Evolutionary conservation across 257 asterid genomes (phyloP).

Genomic region (Ballota nigra): DNA sequence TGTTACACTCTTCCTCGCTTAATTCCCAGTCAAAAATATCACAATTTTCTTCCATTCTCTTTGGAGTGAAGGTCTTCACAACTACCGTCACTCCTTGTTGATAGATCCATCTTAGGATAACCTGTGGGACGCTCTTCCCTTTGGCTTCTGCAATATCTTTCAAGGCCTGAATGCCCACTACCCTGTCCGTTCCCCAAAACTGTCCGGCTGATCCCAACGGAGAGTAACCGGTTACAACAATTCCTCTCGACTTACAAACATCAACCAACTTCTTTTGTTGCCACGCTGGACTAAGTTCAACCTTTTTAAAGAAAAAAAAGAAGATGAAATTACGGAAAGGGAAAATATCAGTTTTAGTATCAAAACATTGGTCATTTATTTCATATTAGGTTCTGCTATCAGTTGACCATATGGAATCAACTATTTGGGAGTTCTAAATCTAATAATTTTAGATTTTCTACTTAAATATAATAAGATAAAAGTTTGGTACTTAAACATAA

Average conservation of each 20-base stretch:
- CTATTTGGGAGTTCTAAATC: too few species aligned
- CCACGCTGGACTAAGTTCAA: conserved; percentile 5
- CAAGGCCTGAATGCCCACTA: neutral
- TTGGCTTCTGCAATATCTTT: neutral
- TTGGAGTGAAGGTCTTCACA: conserved; percentile 4
- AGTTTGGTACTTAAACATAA: too few species aligned
- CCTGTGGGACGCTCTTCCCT: conserved; percentile 4
- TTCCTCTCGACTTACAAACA: neutral
- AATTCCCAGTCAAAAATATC: conserved; percentile 2
- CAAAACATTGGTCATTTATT: too few species aligned
- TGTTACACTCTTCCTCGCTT: neutral
- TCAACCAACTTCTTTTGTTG: conserved; percentile 9
- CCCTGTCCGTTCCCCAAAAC: neutral
- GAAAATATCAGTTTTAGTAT: too few species aligned
- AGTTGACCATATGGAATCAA: too few species aligned
- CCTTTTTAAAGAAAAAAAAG: neutral
- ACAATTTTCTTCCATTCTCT: conserved; percentile 2
- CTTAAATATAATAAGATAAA: too few species aligned
- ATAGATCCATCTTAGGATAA: neutral
- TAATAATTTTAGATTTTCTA: too few species aligned
- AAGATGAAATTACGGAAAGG: neutral
- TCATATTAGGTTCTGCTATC: too few species aligned
- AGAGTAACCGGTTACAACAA: neutral
- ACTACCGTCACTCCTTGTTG: neutral
- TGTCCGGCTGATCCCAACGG: neutral